A percentile compares a stretch with the other conserved stretches of the same genome.
phyloP scores from a whole-genome alignment of 2,329 filamentous ascomycete genomes.

The Pestalotiopsis sp. region DNA sequence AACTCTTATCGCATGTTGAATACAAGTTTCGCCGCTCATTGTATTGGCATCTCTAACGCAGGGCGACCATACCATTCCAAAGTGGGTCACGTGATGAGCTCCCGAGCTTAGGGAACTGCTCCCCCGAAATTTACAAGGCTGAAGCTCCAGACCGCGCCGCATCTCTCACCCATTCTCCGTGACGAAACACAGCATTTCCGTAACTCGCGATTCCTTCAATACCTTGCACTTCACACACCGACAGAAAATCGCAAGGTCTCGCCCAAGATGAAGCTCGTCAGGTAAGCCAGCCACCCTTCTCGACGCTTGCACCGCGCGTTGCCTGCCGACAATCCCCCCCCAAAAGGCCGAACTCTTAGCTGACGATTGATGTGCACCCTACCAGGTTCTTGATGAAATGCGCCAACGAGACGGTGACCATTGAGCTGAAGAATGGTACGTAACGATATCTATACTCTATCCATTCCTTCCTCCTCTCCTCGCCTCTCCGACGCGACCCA shows the following conservation, averaged over 20 bases:
- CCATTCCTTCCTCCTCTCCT: neutral
- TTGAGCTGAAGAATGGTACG: constrained; percentile 96
- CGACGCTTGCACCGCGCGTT: constrained; percentile 43
- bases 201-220: neutral
- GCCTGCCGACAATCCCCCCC: constrained; percentile 27
- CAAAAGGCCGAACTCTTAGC: constrained; percentile 24
- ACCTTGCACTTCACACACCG: constrained; percentile 2
- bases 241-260: constrained; percentile 16
- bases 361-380: constrained; percentile 27
- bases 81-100: constrained; percentile 10
- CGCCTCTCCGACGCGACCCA: neutral
- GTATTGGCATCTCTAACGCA: neutral
- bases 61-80: neutral
- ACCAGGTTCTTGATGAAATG: constrained; percentile 98
- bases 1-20: too few relatives aligned
- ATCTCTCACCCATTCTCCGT: constrained; percentile 10
- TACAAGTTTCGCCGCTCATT: neutral
- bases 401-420: constrained; percentile 96
- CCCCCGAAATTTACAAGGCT: constrained; percentile 12
- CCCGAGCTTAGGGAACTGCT: neutral
- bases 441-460: constrained; percentile 1
- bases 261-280: constrained; percentile 90
- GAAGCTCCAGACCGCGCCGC: constrained; percentile 18
- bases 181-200: constrained; percentile 3
- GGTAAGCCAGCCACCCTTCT: constrained; percentile 60